These are phyloP conservation scores for Agapanthus africanus DNA, from an alignment of 106 monocot species.

Conservation along the genomic window DNA sequence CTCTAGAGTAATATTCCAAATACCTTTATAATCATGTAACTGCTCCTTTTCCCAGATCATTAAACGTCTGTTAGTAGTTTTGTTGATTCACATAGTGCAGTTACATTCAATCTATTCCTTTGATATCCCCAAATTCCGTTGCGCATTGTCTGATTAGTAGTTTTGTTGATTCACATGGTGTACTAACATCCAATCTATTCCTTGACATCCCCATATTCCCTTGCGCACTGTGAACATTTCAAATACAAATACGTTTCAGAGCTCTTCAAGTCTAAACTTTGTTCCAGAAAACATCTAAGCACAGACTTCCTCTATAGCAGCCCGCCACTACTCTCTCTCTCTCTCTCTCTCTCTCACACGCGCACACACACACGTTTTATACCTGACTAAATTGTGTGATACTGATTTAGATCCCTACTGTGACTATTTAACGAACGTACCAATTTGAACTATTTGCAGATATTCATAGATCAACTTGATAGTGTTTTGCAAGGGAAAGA, in stretches of 20 bases:
- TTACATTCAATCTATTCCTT: background rate
- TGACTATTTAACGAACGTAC: background rate
- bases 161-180: too few species aligned
- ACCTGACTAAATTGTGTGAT: too few species aligned
- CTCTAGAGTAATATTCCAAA: background rate
- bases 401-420: background rate
- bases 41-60: background rate
- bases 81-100: background rate
- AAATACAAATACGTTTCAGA: background rate
- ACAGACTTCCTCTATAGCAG: background rate
- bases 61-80: background rate
- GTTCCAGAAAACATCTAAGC: background rate
- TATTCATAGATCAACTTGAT: conserved; percentile 72
- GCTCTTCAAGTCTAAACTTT: background rate
- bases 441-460: conserved; percentile 27
- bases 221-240: too few species aligned
- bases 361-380: too few species aligned
- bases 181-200: background rate
- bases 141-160: background rate
- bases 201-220: too few species aligned
- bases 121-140: background rate
- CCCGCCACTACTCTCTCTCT: background rate
- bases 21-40: background rate
- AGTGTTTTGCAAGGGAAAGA: conserved; percentile 42
- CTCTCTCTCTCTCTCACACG: too few species aligned